Conservation (phyloP, 768 basidiomycete genomes). For the Exsudoporus frostii region DNA sequence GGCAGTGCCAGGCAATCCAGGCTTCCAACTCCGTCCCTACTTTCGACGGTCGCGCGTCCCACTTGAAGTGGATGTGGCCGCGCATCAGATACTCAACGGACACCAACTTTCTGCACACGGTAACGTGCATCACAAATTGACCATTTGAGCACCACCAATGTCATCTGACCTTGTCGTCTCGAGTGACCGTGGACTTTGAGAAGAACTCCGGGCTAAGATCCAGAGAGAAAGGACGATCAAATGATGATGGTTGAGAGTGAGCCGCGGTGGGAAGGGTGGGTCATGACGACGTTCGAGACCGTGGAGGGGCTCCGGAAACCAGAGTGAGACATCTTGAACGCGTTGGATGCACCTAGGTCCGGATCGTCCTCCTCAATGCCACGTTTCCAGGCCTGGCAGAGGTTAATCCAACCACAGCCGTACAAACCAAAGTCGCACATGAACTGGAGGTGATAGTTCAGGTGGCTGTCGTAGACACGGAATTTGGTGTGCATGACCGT, state of each 20-base stretch:
- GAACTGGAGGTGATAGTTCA: slow-evolving; percentile 87
- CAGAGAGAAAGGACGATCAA: slow-evolving; percentile 38
- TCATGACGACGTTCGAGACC: slow-evolving; percentile 90
- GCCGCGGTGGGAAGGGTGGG: slow-evolving; percentile 63
- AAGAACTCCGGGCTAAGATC: slow-evolving; percentile 62
- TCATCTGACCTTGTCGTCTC: slow-evolving; percentile 74
- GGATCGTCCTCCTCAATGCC: slow-evolving; percentile 32
- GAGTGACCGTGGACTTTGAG: slow-evolving; percentile 93
- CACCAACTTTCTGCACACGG: slow-evolving; percentile 58
- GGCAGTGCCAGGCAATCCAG: slow-evolving; percentile 23
- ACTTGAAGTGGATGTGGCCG: slow-evolving; percentile 81
- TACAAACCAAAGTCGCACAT: slow-evolving; percentile 93
- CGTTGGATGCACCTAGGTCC: slow-evolving; percentile 5
- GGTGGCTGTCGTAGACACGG: slow-evolving; percentile 83
- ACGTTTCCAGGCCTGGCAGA: slow-evolving; percentile 64
- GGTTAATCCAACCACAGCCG: slow-evolving; percentile 87
- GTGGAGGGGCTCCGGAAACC: slow-evolving; percentile 82
- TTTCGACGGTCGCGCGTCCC: slow-evolving; percentile 63
- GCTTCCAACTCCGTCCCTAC: slow-evolving; percentile 59
- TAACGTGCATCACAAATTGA: slow-evolving; percentile 59
- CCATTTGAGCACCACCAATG: slow-evolving; percentile 52
- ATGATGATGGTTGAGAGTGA: slow-evolving; percentile 21
- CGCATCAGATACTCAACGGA: slow-evolving; percentile 87
- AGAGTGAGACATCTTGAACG: slow-evolving; percentile 46
- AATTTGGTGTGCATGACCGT: slow-evolving; percentile 78